These are phyloP conservation scores for Linderina pennispora DNA, from an alignment of 192 early-diverging fungal genomes.

Conservation along the genomic window DNA sequence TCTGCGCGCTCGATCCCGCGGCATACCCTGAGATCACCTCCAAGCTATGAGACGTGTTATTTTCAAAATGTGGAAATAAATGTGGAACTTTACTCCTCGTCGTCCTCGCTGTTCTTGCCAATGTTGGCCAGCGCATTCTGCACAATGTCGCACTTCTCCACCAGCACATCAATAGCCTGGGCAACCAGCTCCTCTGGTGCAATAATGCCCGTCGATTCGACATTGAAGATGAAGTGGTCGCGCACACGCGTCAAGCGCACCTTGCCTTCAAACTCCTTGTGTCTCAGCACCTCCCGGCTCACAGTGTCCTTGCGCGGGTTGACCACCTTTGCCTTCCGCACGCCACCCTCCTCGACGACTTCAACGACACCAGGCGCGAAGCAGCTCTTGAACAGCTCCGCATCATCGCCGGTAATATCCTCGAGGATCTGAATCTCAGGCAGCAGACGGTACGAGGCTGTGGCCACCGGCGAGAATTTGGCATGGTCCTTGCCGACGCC, in stretches of 20 bases:
- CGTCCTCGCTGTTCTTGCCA: slow-evolving; percentile 9
- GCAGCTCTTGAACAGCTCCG: slow-evolving; percentile 75
- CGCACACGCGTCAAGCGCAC: slow-evolving; percentile 85
- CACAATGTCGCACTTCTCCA: slow-evolving; percentile 70
- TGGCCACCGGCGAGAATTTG: slow-evolving; percentile 96
- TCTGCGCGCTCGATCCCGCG: slow-evolving; percentile 15
- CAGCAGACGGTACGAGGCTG: slow-evolving; percentile 90
- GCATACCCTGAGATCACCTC: slow-evolving; percentile 12
- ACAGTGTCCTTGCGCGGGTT: slow-evolving; percentile 95
- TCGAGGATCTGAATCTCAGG: slow-evolving; percentile 84
- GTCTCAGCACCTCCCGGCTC: slow-evolving; percentile 86
- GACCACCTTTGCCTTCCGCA: slow-evolving; percentile 69
- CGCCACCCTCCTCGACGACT: slow-evolving; percentile 59
- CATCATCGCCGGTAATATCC: slow-evolving; percentile 78
- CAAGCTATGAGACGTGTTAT: background rate
- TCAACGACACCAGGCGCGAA: slow-evolving; percentile 86
- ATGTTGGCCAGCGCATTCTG: slow-evolving; percentile 53
- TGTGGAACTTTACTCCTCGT: slow-evolving; percentile 8
- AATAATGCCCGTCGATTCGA: slow-evolving; percentile 84
- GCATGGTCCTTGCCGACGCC: slow-evolving; percentile 94
- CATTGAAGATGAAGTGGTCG: slow-evolving; percentile 97
- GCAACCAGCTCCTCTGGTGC: slow-evolving; percentile 70
- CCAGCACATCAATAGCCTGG: slow-evolving; percentile 72
- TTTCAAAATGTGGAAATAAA: no score
- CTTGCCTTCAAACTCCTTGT: slow-evolving; percentile 86